Base-by-base conservation (phyloP, 176 grass and related monocot genomes). In the Lolium multiflorum region DNA sequence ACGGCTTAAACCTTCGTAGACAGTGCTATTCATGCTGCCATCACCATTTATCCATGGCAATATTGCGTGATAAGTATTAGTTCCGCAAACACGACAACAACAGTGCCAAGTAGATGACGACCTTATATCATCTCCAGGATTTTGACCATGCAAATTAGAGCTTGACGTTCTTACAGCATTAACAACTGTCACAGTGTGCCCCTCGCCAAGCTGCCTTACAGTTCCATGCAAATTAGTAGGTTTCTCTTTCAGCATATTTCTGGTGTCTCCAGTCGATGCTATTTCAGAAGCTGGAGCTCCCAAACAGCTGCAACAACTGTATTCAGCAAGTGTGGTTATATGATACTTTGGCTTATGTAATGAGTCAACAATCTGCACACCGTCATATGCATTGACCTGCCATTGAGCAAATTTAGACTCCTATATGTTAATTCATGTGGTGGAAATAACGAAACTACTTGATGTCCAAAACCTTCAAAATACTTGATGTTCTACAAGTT, bases 1-100 rank as follows among this genome's bases (percentile, higher is more conserved):
- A 49, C 93, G 93, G 46, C 83, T 91, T 64, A 98, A 87, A 69
- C 91, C 89, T 86, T 98, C 88, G 50, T 92, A 92, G 43, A 92
- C 49, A 35, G 87, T 89, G 78, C 49, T 92, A 80, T 95, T 98
- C 66, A 77, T 85, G 26, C 88, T 98, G 61, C 96, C 96, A 91
- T 98, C 96, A 81, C 81, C 96, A 80, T 98, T 98, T 84, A 98
- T 89, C 93, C 96, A 98, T 77, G 96, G 93, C 17, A 95, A 87
- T 83, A 98, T 98, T 65, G 91, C 89, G 18, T 86, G 76, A 71
- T 87, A 94, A n/a, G 84, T 49, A 75, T 78, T 84, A 39, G 18
- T 73, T 54, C 39, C 69, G 54, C 73, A 81, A 80, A 26, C 77
- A 83, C 80, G 55, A 85, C 54, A 61, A 8, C 46, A 48, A 48